Percentiles rank a stretch among this genome's conserved stretches.
Conservation (phyloP, 495 filamentous ascomycete genomes). For the Penicillium simplicissimum region DNA sequence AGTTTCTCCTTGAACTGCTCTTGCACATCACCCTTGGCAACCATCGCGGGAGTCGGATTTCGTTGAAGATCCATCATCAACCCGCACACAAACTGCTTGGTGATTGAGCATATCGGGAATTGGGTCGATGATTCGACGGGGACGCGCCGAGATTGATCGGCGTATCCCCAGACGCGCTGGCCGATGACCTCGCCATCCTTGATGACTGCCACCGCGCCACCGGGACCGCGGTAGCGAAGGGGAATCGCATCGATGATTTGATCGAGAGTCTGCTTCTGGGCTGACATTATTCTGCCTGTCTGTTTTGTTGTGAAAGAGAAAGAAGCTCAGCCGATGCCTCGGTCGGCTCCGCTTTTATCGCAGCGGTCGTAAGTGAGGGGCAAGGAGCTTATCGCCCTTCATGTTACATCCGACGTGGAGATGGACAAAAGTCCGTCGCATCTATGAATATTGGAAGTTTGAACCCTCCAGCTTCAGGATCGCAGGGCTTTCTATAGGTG, state of each 20-base stretch:
- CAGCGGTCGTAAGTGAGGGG: background rate
- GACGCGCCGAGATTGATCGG: conserved; percentile 29
- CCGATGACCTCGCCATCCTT: conserved; percentile 11
- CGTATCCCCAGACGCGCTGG: conserved; percentile 35
- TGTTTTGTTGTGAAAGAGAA: background rate
- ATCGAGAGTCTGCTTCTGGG: conserved; percentile 11
- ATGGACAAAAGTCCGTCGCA: background rate
- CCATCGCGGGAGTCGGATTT: conserved; percentile 22
- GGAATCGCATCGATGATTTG: conserved; percentile 17
- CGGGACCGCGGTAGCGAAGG: conserved; percentile 11
- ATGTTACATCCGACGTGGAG: background rate
- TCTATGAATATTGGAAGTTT: background rate
- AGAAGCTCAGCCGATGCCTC: background rate
- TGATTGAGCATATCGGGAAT: conserved; percentile 41
- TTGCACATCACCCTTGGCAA: conserved; percentile 22
- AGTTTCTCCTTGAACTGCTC: conserved; percentile 24
- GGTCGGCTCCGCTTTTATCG: background rate
- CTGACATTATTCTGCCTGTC: conserved; percentile 23
- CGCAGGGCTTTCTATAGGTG: background rate
- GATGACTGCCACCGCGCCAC: conserved; percentile 9
- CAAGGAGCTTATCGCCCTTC: background rate
- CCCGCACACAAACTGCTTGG: conserved; percentile 37
- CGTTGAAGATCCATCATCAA: conserved; percentile 32
- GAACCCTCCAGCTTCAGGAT: background rate
- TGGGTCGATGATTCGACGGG: conserved; percentile 23